phyloP scores from a whole-genome alignment of 2,329 filamentous ascomycete genomes.

The Aspergillus sp. region DNA sequence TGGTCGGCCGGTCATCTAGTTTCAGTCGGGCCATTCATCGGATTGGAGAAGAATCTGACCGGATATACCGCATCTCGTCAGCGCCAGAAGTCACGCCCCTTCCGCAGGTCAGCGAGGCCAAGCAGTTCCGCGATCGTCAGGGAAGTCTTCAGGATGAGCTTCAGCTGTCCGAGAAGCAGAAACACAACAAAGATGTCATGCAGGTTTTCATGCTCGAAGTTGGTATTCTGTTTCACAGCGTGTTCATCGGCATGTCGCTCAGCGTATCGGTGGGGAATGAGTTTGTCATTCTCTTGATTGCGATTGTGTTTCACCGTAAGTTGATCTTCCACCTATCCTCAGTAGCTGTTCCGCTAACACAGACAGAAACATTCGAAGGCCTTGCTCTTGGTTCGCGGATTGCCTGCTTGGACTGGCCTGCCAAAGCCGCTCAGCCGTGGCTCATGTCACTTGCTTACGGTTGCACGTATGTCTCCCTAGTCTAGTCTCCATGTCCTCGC shows the following conservation, averaged over 20 bases:
- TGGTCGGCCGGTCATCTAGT: constrained; percentile 33
- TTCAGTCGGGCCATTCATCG: constrained; percentile 35
- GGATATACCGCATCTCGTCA: constrained; percentile 29
- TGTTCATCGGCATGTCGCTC: constrained; percentile 51
- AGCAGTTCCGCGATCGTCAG: constrained; percentile 16
- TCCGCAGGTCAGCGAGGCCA: constrained; percentile 22
- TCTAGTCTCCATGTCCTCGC: background rate
- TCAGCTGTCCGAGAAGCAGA: constrained; percentile 32
- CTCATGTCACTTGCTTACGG: constrained; percentile 80
- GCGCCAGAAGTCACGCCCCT: constrained; percentile 22
- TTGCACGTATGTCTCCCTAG: constrained; percentile 43
- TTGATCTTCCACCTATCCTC: background rate
- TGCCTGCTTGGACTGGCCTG: constrained; percentile 35
- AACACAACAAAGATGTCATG: constrained; percentile 66
- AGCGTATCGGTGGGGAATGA: constrained; percentile 40
- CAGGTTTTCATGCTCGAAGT: constrained; percentile 77
- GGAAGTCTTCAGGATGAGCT: background rate
- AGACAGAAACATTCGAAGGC: constrained; percentile 41
- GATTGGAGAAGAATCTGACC: constrained; percentile 31
- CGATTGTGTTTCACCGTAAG: constrained; percentile 44
- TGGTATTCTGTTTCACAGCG: constrained; percentile 77
- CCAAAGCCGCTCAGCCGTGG: constrained; percentile 53
- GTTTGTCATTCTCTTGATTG: constrained; percentile 41
- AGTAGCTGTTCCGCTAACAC: background rate
- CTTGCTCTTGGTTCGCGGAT: constrained; percentile 41